A percentile compares a stretch with the other conserved stretches of the same genome.
Evolutionary conservation across 2,329 filamentous ascomycete genomes (phyloP).

Genomic region (Fusarium liriodendri): DNA sequence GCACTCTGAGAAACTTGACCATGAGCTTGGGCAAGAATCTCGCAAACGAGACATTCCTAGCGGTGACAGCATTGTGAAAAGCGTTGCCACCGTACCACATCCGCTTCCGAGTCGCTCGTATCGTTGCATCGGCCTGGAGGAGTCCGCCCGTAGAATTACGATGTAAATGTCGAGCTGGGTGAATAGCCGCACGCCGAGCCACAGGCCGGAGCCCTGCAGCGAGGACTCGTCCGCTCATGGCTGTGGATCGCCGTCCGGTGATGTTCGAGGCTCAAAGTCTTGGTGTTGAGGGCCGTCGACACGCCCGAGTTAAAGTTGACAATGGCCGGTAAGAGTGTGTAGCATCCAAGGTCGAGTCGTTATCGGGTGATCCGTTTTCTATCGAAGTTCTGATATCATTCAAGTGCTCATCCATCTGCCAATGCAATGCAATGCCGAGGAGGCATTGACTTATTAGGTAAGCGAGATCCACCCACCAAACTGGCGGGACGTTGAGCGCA

Average conservation of each 20-base stretch:
- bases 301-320: constrained; percentile 34
- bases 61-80: constrained; percentile 81
- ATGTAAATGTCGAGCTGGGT: constrained; percentile 72
- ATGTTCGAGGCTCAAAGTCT: constrained; percentile 30
- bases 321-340: constrained; percentile 28
- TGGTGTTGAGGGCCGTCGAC: constrained; percentile 40
- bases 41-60: constrained; percentile 73
- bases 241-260: constrained; percentile 29
- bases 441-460: constrained; percentile 30
- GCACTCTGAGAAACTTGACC: constrained; percentile 88
- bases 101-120: constrained; percentile 70
- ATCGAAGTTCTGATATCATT: constrained; percentile 36
- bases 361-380: constrained; percentile 31
- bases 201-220: constrained; percentile 77
- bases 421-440: constrained; percentile 26
- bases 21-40: constrained; percentile 84
- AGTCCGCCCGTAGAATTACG: constrained; percentile 76
- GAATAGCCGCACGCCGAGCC: constrained; percentile 69
- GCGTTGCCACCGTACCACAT: constrained; percentile 85
- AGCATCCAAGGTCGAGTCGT: constrained; percentile 33
- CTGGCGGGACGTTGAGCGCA: too few species aligned
- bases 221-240: constrained; percentile 59
- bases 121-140: constrained; percentile 72
- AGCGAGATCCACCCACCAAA: constrained; percentile 16
- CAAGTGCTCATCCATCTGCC: constrained; percentile 34